Conservation (phyloP, 352 stramenopile species). For the Pythium angustatum region DNA sequence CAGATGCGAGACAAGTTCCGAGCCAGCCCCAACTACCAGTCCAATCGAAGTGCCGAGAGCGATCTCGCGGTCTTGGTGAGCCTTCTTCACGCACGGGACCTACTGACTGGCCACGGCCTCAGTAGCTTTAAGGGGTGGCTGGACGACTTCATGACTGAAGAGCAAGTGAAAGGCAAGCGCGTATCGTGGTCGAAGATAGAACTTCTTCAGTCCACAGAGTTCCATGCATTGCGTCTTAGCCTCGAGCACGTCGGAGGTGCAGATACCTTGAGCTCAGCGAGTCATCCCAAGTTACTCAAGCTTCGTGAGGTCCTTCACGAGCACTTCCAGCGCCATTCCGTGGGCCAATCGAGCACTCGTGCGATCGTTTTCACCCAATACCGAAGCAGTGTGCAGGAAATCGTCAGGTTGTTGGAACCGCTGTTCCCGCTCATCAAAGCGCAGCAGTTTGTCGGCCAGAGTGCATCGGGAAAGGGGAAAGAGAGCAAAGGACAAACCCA, state of each 20-base stretch:
- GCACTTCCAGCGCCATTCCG: slow-evolving; percentile 77
- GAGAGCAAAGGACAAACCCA: slow-evolving; percentile 92
- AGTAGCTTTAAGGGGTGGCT: slow-evolving; percentile 75
- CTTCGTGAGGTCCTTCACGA: slow-evolving; percentile 89
- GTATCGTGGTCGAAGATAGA: slow-evolving; percentile 83
- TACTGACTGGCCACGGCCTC: slow-evolving; percentile 77
- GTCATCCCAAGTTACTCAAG: slow-evolving; percentile 89
- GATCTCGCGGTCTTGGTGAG: slow-evolving; percentile 77
- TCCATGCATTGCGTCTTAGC: slow-evolving; percentile 56
- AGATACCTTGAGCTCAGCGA: slow-evolving; percentile 18
- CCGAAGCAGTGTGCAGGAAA: slow-evolving; percentile 93
- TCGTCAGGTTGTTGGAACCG: slow-evolving; percentile 79
- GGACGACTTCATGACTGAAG: slow-evolving; percentile 52
- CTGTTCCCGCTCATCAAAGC: slow-evolving; percentile 84
- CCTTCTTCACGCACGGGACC: slow-evolving; percentile 73
- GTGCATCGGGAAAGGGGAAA: slow-evolving; percentile 77
- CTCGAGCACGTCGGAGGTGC: slow-evolving; percentile 35
- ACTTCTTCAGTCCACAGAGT: slow-evolving; percentile 71
- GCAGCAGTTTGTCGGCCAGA: slow-evolving; percentile 94
- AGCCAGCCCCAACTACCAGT: slow-evolving; percentile 58
- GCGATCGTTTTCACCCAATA: slow-evolving; percentile 99
- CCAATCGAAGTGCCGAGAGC: slow-evolving; percentile 70
- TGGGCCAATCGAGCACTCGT: slow-evolving; percentile 80
- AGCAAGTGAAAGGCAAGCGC: slow-evolving; percentile 39
- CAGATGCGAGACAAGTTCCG: slow-evolving; percentile 76